A percentile compares a stretch with the other conserved stretches of the same genome.
Conservation (phyloP, 306 rosid species). For the Gynostemma pentaphyllum region DNA sequence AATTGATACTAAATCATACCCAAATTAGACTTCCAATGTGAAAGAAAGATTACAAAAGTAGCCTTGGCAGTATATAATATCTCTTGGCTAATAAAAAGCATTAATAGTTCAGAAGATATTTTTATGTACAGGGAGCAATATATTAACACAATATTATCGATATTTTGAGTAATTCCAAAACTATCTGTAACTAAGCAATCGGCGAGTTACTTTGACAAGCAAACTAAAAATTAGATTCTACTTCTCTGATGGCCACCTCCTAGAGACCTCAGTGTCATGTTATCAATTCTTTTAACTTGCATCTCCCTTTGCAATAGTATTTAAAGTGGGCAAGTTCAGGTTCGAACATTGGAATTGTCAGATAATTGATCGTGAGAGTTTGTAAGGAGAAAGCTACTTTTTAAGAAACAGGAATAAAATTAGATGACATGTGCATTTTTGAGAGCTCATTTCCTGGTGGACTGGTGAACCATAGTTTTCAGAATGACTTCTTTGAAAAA, state of each 20-base stretch:
- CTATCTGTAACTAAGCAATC: neutral
- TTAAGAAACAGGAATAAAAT: neutral
- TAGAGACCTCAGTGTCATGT: neutral
- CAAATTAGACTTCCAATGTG: neutral
- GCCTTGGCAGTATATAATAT: neutral
- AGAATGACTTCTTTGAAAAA: neutral
- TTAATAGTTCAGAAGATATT: neutral
- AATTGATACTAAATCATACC: neutral
- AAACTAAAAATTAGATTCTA: neutral
- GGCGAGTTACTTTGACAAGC: neutral
- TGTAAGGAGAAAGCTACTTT: neutral
- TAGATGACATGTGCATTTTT: neutral
- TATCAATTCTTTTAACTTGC: neutral
- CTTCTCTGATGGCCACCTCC: neutral
- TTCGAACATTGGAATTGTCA: neutral
- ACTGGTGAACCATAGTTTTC: neutral
- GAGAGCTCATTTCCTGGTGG: neutral
- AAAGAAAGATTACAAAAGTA: neutral
- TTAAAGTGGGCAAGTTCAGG: neutral
- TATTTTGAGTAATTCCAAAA: neutral
- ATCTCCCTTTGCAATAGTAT: neutral
- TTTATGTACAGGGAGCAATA: neutral
- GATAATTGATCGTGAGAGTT: neutral
- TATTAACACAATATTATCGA: neutral
- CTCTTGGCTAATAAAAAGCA: neutral